Evolutionary conservation across 192 early-diverging fungal species (phyloP), one percentile per base, ranked within the genome.

Genomic region (Backusella tuberculispora): DNA sequence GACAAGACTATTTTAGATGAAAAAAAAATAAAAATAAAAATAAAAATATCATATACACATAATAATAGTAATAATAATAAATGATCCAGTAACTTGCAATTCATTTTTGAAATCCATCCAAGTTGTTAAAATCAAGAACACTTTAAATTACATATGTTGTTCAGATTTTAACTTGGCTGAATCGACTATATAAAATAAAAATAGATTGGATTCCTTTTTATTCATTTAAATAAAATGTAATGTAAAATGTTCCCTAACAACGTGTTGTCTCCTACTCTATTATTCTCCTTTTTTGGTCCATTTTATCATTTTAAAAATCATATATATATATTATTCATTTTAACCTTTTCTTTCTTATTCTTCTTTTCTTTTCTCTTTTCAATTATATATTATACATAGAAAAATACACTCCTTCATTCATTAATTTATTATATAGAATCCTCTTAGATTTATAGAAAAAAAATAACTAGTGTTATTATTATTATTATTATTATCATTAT

Each of bases 1-100:
- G 21, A 67, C 38, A 43, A 67, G 66, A 41, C 66, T 43, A 67
- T 67, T 67, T 67, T 42, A 67, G 66, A 67, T 67, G n/a, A 67
- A 40, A 40, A 53, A 19, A 53, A 24, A 24, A 60, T 60, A 60
- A 60, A 60, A 56, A 60, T 56, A 56, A 50, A 19, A 50, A 19
- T 56, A 56, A 56, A 24, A 26, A 24, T 56, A 43, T 43, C 42
- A 5, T 43, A 24, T 24, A 24, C 4, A 24, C 21, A 34, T 34
- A 34, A 34, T 34, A 34, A 34, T 34, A 34, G 29, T 34, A 34
- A 34, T 34, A 34, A 2, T 34, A 34, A 34, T 34, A 34, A 34
- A 34, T 34, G 29, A 34, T 34, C 29, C 29, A 34, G 29, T 34
- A 34, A 34, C 29, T 34, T 34, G 2, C 29, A 34, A 34, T 34